Base-by-base conservation (phyloP, 2,329 filamentous ascomycete species). In the Achaetomium macrosporum region DNA sequence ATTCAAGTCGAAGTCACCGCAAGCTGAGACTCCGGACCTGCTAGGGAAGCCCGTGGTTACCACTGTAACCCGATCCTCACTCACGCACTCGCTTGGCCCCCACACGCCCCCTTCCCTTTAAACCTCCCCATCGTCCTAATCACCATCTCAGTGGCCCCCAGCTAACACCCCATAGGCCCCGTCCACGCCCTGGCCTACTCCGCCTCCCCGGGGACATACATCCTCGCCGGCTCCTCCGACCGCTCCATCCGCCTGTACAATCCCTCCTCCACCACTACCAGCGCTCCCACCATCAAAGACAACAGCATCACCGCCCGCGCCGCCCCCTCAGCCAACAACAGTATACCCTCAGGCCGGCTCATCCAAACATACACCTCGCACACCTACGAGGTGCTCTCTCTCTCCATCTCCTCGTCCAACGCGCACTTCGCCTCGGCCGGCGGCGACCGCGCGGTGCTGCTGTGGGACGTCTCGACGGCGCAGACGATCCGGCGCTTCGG, bases 291-390 rank as follows among this genome's bases (percentile, higher is more conserved):
- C 64, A 12, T 60, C 65, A 1, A 30, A 30, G 58, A 63, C 58
- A 64, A 66, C 49, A 68, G 66, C 65, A 73, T 65, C 65, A 67
- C 69, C 60, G 65, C 68, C 65, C 65, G 66, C 51, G 3, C 44
- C 13, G 11, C 54, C 69, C 60, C 37, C 66, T 59, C 43, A n/a
- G 64, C 69, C 36, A 60, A 60, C 36, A 44, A 35, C 56, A 29
- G 45, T 13, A 35, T 73, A 6, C 75, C 76, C 1, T 66, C 77
- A 54, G 79, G 77, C 60, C 74, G 76, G 1, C 83, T 93, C 3
- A 89, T 99, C 65, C 91, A 96, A 71, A 88, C 83, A 35, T 99
- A 96, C 73, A 75, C 84, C 35, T 89, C 88, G 2, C 93, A 99
- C 71, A 91, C 90, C 60, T 96, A 99, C 73, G 87, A 91, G 62